Percentiles rank a stretch among this genome's conserved stretches.
Evolutionary conservation across 2,329 filamentous ascomycete genomes (phyloP).

Genomic region (Trichoderma sp.): DNA sequence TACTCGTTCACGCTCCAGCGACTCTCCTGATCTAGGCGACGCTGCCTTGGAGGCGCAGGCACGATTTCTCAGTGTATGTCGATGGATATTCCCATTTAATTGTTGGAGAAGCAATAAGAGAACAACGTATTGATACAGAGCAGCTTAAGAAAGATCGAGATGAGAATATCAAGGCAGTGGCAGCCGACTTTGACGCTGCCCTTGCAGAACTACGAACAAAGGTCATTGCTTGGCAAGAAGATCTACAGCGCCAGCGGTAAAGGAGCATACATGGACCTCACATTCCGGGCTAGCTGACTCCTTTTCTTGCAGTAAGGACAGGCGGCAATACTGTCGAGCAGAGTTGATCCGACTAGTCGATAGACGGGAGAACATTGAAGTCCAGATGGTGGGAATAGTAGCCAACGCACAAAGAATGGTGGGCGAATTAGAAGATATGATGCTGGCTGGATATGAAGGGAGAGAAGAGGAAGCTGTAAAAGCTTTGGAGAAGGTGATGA

Average conservation of each 20-base stretch:
- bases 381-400: constrained; percentile 33
- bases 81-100: background rate
- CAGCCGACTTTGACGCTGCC: constrained; percentile 31
- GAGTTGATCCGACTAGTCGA: constrained; percentile 31
- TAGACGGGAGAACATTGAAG: constrained; percentile 34
- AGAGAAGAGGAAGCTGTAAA: constrained; percentile 33
- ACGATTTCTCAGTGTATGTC: constrained; percentile 33
- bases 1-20: constrained; percentile 26
- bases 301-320: constrained; percentile 27
- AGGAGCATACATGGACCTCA: background rate
- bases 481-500: background rate
- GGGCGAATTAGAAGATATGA: constrained; percentile 34
- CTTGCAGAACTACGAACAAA: constrained; percentile 33
- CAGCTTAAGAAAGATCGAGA: constrained; percentile 39
- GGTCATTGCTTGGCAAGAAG: constrained; percentile 29
- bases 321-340: constrained; percentile 26
- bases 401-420: constrained; percentile 28
- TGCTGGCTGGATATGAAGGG: constrained; percentile 35
- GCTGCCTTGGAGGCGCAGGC: constrained; percentile 34
- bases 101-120: background rate
- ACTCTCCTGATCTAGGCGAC: constrained; percentile 31
- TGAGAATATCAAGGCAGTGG: constrained; percentile 31
- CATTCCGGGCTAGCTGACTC: background rate
- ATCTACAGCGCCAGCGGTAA: constrained; percentile 33
- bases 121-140: background rate